phyloP scores from a whole-genome alignment of 106 monocot genomes.

The Allium cepa region DNA sequence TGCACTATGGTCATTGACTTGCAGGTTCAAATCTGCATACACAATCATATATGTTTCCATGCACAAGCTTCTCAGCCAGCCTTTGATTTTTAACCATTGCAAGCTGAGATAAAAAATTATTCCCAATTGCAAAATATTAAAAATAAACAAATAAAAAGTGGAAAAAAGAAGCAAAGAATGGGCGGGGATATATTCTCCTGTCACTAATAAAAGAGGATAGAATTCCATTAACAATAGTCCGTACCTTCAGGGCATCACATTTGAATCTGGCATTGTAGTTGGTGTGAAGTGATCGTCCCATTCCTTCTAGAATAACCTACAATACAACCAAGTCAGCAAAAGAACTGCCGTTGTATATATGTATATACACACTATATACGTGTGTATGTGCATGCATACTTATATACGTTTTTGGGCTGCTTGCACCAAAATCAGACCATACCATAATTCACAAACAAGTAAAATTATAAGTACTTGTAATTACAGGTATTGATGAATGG shows the following conservation, averaged over 20 bases:
- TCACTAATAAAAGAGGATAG: background rate
- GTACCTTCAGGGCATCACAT: constrained; percentile 91
- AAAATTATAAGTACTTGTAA: too few species aligned
- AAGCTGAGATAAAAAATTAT: constrained; percentile 35
- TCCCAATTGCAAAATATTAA: background rate
- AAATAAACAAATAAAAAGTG: too few species aligned
- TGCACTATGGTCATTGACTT: background rate
- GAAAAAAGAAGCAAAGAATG: background rate
- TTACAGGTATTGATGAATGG: too few species aligned
- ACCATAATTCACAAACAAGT: too few species aligned
- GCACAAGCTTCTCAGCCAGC: constrained; percentile 86
- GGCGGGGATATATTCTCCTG: background rate
- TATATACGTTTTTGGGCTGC: too few species aligned
- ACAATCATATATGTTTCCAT: constrained; percentile 92
- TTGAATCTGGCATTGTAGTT: constrained; percentile 89
- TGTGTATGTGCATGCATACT: too few species aligned
- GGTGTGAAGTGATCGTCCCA: constrained; percentile 94
- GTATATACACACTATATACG: too few species aligned
- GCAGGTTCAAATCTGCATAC: constrained; percentile 84
- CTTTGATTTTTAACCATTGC: constrained; percentile 99
- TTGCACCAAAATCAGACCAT: too few species aligned
- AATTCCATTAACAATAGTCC: background rate
- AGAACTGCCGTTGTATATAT: too few species aligned
- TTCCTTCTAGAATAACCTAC: constrained; percentile 92
- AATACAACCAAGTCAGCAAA: background rate